Conservation (phyloP, 495 filamentous ascomycete genomes). For the Mytilinidion resinicola region DNA sequence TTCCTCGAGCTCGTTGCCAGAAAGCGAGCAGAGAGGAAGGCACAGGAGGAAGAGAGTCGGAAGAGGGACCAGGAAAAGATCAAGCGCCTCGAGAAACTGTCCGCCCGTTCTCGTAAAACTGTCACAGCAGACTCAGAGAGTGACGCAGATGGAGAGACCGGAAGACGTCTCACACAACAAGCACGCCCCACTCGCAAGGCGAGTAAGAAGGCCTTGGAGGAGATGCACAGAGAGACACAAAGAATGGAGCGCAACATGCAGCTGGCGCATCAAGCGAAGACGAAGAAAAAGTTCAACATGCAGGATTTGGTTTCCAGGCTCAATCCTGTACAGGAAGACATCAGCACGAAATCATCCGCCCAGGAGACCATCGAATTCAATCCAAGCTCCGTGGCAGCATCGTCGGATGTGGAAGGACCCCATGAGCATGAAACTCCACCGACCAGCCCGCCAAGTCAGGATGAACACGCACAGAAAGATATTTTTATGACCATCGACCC, state of each 20-base stretch:
- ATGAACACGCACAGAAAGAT: constrained; percentile 2
- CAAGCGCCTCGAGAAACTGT: background rate
- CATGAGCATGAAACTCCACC: constrained; percentile 45
- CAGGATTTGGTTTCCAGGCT: constrained; percentile 78
- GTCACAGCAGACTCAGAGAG: constrained; percentile 12
- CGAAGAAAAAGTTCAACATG: constrained; percentile 87
- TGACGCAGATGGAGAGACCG: constrained; percentile 19
- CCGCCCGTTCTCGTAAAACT: background rate
- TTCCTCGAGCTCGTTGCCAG: constrained; percentile 11
- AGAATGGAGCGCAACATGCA: constrained; percentile 85
- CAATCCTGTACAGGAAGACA: constrained; percentile 53
- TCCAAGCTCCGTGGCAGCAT: constrained; percentile 17
- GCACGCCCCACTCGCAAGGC: constrained; percentile 72
- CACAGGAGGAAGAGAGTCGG: constrained; percentile 8
- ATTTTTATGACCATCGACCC: background rate
- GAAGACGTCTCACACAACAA: constrained; percentile 25
- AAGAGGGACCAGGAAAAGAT: background rate
- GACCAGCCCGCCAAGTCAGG: constrained; percentile 26
- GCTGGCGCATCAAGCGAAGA: constrained; percentile 79
- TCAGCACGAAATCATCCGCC: constrained; percentile 22
- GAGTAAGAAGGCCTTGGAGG: constrained; percentile 92
- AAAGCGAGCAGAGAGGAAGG: constrained; percentile 18
- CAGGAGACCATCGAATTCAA: constrained; percentile 15
- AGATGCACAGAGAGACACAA: constrained; percentile 90
- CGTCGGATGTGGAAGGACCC: constrained; percentile 45